Evolutionary conservation across 2,329 filamentous ascomycete genomes (phyloP).

Genomic region (Penicillium sp.): DNA sequence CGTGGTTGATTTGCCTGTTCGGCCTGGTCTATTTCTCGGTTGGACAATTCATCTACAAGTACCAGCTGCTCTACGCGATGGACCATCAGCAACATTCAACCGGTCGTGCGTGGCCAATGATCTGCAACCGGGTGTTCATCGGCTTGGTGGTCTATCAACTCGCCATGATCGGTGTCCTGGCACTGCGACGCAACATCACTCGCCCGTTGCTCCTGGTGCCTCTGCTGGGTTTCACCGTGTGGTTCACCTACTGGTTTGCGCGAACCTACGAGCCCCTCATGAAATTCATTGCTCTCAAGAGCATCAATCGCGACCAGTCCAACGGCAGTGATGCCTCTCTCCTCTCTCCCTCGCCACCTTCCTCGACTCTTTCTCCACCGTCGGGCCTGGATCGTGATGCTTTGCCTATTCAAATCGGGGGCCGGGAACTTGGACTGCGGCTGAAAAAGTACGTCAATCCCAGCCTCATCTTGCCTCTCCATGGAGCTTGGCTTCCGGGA

Average conservation of each 20-base stretch:
- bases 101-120: constrained; percentile 91
- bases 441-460: constrained; percentile 46
- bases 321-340: constrained; percentile 36
- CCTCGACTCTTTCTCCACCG: constrained; percentile 36
- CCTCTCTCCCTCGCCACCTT: constrained; percentile 33
- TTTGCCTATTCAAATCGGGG: constrained; percentile 38
- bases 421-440: constrained; percentile 36
- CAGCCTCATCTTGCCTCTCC: constrained; percentile 41
- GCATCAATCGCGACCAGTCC: constrained; percentile 63
- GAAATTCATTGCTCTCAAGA: constrained; percentile 84
- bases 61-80: constrained; percentile 97
- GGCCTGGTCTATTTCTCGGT: constrained; percentile 58
- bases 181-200: constrained; percentile 65
- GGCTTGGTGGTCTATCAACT: constrained; percentile 85
- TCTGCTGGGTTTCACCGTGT: constrained; percentile 71
- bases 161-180: constrained; percentile 82
- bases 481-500: constrained; percentile 42
- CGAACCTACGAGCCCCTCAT: constrained; percentile 81
- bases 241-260: constrained; percentile 80
- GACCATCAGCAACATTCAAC: constrained; percentile 69
- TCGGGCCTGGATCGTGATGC: constrained; percentile 42
- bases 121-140: constrained; percentile 83
- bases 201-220: constrained; percentile 69
- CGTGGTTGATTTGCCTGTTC: constrained; percentile 73
- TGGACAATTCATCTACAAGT: constrained; percentile 49